These are phyloP conservation scores for Lachnellula arida DNA, from an alignment of 2,329 filamentous ascomycete species.

Conservation along the genomic window DNA sequence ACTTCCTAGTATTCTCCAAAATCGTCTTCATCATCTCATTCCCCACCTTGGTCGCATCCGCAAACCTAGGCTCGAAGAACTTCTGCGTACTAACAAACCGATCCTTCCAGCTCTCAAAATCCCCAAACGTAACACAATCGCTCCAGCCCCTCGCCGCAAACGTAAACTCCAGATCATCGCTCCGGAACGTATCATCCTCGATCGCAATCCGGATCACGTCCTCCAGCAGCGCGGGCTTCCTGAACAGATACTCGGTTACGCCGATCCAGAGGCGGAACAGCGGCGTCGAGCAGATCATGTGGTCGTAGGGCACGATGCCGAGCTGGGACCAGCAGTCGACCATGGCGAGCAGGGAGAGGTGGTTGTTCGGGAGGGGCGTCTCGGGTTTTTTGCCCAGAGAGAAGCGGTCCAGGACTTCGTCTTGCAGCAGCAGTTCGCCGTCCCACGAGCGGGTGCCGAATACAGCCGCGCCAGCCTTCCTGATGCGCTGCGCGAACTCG, in stretches of 20 bases:
- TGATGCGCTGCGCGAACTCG: constrained; percentile 70
- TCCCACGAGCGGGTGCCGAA: constrained; percentile 54
- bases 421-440: constrained; percentile 63
- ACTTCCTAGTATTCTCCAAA: constrained; percentile 65
- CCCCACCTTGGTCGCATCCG: constrained; percentile 79
- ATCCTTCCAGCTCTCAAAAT: constrained; percentile 90
- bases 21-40: constrained; percentile 98
- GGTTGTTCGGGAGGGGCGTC: constrained; percentile 75
- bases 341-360: constrained; percentile 89
- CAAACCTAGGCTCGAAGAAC: constrained; percentile 89
- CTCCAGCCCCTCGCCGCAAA: constrained; percentile 96
- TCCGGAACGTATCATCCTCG: constrained; percentile 86
- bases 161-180: constrained; percentile 94
- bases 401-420: constrained; percentile 83
- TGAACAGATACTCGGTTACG: constrained; percentile 95
- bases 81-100: constrained; percentile 84
- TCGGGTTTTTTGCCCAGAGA: constrained; percentile 64
- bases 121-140: constrained; percentile 82
- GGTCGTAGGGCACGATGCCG: constrained; percentile 92
- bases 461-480: constrained; percentile 72
- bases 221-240: constrained; percentile 73
- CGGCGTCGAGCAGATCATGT: constrained; percentile 99
- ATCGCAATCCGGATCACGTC: constrained; percentile 82
- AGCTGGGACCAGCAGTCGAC: constrained; percentile 97
- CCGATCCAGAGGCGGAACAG: constrained; percentile 95